These are phyloP conservation scores for Vigna unguiculata DNA, from an alignment of 306 rosid species.

Conservation along the genomic window DNA sequence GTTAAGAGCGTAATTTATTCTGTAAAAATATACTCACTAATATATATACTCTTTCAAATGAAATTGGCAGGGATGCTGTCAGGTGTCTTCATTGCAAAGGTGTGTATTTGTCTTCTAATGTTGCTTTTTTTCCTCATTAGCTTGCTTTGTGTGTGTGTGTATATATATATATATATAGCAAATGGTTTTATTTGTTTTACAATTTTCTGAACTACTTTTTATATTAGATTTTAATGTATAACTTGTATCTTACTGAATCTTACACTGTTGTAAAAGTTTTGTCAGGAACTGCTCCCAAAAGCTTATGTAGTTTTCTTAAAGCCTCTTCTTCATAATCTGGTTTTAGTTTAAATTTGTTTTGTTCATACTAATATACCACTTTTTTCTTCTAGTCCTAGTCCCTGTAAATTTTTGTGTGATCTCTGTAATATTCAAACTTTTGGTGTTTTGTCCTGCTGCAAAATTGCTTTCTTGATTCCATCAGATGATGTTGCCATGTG, in stretches of 20 bases:
- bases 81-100: conserved; percentile 82
- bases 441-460: no score
- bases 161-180: conserved; percentile 4
- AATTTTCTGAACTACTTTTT: conserved; percentile 1
- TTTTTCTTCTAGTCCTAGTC: no score
- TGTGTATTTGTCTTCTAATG: conserved; percentile 46
- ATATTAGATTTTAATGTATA: conserved; percentile 17
- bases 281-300: no score
- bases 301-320: no score
- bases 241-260: conserved; percentile 29
- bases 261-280: neutral
- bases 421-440: no score
- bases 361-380: no score
- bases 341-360: no score
- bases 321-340: no score
- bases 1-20: conserved; percentile 26
- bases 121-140: conserved; percentile 11
- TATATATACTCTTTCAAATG: conserved; percentile 21
- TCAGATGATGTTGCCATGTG: no score
- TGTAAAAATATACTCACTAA: conserved; percentile 18
- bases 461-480: no score
- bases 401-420: no score
- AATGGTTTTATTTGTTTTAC: conserved; percentile 38
- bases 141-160: conserved; percentile 31
- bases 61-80: conserved; percentile 84